Conservation (phyloP, 305 asterid genomes). For the Fraxinus xanthoxyloides region DNA sequence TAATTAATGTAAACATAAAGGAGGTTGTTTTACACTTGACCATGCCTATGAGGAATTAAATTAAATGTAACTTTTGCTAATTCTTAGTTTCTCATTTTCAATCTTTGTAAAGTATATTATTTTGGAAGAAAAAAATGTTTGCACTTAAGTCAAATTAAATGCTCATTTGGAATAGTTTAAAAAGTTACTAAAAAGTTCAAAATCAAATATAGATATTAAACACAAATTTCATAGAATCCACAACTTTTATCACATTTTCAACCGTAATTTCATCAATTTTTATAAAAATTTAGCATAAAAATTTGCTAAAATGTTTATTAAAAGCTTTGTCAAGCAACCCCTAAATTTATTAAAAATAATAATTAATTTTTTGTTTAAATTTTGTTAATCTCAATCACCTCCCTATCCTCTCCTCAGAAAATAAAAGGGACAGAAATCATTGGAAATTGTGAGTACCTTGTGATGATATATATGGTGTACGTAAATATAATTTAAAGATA, state of each 20-base stretch:
- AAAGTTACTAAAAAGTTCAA: too few relatives aligned
- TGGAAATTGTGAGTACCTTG: background rate
- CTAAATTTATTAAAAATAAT: background rate
- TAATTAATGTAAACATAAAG: background rate
- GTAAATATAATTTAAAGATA: background rate
- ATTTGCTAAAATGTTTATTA: background rate
- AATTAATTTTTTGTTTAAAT: background rate
- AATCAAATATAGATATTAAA: too few relatives aligned
- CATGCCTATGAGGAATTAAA: background rate
- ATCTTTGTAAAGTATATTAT: background rate
- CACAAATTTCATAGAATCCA: too few relatives aligned
- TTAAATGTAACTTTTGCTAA: background rate
- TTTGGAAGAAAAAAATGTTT: background rate
- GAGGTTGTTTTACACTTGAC: background rate
- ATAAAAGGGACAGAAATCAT: background rate
- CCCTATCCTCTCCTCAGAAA: background rate
- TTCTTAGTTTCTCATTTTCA: background rate
- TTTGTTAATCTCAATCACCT: background rate
- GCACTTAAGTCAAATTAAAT: background rate
- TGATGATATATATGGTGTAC: background rate
- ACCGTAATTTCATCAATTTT: too few relatives aligned
- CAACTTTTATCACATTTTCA: too few relatives aligned
- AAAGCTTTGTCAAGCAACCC: background rate
- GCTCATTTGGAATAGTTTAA: too few relatives aligned
- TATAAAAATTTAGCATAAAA: too few relatives aligned